Base-by-base conservation (phyloP, 495 filamentous ascomycete species). In the Podospora anserina region DNA sequence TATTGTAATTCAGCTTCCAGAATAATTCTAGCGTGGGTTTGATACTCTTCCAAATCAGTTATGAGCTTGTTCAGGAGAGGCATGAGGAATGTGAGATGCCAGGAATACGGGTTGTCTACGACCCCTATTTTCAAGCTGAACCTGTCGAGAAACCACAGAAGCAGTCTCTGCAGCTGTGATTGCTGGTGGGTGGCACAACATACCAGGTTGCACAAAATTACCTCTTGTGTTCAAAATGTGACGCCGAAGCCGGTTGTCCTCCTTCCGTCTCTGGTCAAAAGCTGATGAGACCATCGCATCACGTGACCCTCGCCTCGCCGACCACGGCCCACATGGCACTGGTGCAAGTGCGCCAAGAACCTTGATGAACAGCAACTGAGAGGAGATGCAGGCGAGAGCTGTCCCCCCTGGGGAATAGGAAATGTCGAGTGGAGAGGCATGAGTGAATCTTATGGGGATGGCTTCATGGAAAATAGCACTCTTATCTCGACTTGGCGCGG, bases 331-430 rank as follows among this genome's bases (percentile, higher is more conserved):
- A 63, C 61, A 49, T 16, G 23, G 23, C 23, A 23, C 39, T 13
- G 39, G 39, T 11, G 30, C 4, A 49, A 49, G 39, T 49, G 61
- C 4, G 23, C 59, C 61, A 32, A 63, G 61, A 6, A 63, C 61
- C 61, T 63, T 63, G 61, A 63, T 63, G 61, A 63, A 27, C 30
- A 32, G 28, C 30, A 32, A 63, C 34, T 19, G 18, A 49, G 1
- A 44, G 4, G 18, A 49, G 1, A 44, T 63, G 15, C 59, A 18
- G 20, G 18, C 34, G 28, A 23, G 27, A 2, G 30, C 2, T 27
- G 19, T 13, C 15, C 3, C 3, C 1, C 30, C 5, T 39, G 61
- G 27, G 61, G 5, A 63, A 19, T 4, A 39, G n/a, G 18, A 53
- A 11, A 49, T 19, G 61, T 44, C 13, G 34, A 19, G 18, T 53